A percentile compares a stretch with the other conserved stretches of the same genome.
Evolutionary conservation across 148 eudicot genomes (phyloP).

Genomic region (Dianthus caryophyllus): DNA sequence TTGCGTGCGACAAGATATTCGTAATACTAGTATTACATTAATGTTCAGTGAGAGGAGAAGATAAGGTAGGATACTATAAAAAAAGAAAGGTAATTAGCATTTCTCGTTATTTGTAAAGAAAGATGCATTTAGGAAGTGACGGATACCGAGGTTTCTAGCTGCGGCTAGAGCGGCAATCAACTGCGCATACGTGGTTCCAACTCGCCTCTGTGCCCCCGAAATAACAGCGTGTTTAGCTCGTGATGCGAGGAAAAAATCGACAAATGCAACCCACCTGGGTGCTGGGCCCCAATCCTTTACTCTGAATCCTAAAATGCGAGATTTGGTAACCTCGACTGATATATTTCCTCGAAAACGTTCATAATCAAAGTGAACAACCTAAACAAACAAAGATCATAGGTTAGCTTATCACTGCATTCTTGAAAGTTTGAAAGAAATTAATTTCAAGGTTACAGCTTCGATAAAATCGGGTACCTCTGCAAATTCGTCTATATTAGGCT

Average conservation of each 20-base stretch:
- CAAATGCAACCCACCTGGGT: constrained; percentile 99
- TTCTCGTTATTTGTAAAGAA: not conserved
- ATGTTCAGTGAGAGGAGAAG: too few relatives aligned
- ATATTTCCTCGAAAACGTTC: constrained; percentile 54
- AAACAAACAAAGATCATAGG: constrained; percentile 13
- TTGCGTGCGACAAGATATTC: too few relatives aligned
- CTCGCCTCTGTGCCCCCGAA: constrained; percentile 87
- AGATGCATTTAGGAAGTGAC: not conserved
- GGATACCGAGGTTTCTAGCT: constrained; percentile 54
- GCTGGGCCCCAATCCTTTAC: constrained; percentile 95
- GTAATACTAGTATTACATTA: too few relatives aligned
- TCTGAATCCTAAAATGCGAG: constrained; percentile 42
- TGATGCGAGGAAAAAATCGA: constrained; percentile 87
- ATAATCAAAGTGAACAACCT: constrained; percentile 84
- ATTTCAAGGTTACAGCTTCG: not conserved
- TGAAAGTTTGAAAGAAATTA: not conserved
- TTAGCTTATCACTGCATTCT: not conserved
- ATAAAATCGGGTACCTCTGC: constrained; percentile 52
- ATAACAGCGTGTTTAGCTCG: constrained; percentile 83
- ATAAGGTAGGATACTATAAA: too few relatives aligned
- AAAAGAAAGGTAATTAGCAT: too few relatives aligned
- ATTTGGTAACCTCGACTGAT: constrained; percentile 30
- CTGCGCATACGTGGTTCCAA: constrained; percentile 92
- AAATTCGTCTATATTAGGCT: constrained; percentile 46
- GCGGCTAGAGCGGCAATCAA: constrained; percentile 82